Base-by-base conservation (phyloP, 345 rosid species). In the Populus alba region DNA sequence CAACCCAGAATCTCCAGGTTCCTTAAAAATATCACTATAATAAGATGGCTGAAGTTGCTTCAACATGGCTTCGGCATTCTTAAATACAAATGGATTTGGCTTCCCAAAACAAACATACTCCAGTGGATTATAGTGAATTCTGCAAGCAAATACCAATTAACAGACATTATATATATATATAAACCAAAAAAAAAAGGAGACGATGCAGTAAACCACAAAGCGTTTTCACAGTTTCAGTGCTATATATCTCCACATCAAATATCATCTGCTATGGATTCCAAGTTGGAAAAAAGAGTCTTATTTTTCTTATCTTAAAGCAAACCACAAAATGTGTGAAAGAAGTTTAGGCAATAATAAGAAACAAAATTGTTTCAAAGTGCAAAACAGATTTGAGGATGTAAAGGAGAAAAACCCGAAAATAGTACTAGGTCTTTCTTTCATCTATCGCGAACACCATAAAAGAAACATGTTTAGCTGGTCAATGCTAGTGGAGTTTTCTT, bases 11-110 rank as follows among this genome's bases (percentile, higher is more conserved):
- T 35, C 76, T 68, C 37, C 81, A 29, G 68, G 15, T 41, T 74
- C 71, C 62, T 79, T 77, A 9, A 66, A 61, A 66, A 47, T 45
- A 76, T 70, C 38, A 22, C 49, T 16, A 1, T 61, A 22, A 51
- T 23, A 25, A 53, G 81, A 83, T 55, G 43, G 75, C 43, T 72
- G 80, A 72, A 86, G 83, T 76, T 75, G 83, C 76, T 67, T 69
- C 55, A 88, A 72, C 33, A 81, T 65, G 31, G 76, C 84, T 83
- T 86, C 83, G 20, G 87, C 87, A 59, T 88, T 81, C 81, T 71
- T 81, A 73, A 88, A 88, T 62, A 83, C 89, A 63, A 76, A 81
- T 3, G 89, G 86, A 77, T 86, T 83, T 63, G 91, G 89, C 70
- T 88, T 88, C 83, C 91, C 87, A 68, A 57, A 88, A 8, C 82